A percentile compares a stretch with the other conserved stretches of the same genome.
These are phyloP conservation scores for Hypericum perforatum DNA, from an alignment of 345 rosid genomes.

Conservation along the genomic window DNA sequence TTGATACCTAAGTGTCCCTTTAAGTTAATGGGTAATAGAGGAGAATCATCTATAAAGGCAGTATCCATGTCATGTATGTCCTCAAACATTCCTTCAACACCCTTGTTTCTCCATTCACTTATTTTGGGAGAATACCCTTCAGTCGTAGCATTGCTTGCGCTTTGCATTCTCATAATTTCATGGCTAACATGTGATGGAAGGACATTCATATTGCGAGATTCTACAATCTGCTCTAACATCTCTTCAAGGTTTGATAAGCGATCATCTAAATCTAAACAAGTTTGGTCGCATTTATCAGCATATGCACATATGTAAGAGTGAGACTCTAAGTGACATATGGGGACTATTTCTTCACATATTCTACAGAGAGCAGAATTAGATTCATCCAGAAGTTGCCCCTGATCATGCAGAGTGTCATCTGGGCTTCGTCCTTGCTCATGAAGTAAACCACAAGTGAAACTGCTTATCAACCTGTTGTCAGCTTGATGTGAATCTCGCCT, in stretches of 20 bases:
- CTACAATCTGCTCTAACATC: constrained; percentile 64
- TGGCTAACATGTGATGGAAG: constrained; percentile 40
- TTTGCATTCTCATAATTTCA: constrained; percentile 41
- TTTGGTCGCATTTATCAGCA: constrained; percentile 72
- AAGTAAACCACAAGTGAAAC: constrained; percentile 19
- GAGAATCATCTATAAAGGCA: constrained; percentile 60
- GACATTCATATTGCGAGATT: constrained; percentile 41
- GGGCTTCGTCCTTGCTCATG: constrained; percentile 22
- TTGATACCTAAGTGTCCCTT: constrained; percentile 49
- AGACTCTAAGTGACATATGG: constrained; percentile 57
- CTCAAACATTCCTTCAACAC: constrained; percentile 83
- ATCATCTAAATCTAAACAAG: constrained; percentile 61
- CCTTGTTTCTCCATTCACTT: constrained; percentile 70
- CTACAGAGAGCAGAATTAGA: constrained; percentile 54
- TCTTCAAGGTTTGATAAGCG: constrained; percentile 63
- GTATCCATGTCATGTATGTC: constrained; percentile 91
- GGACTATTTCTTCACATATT: constrained; percentile 72
- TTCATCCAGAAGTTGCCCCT: constrained; percentile 27
- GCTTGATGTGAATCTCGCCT: constrained; percentile 22
- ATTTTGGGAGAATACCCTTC: constrained; percentile 66
- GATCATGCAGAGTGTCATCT: constrained; percentile 8
- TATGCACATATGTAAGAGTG: constrained; percentile 86
- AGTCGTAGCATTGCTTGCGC: constrained; percentile 24
- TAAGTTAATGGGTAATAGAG: constrained; percentile 28
- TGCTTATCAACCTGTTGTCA: constrained; percentile 15